Evolutionary conservation across 768 basidiomycete genomes (phyloP).

Genomic region (Pulveroboletus ravenelii): DNA sequence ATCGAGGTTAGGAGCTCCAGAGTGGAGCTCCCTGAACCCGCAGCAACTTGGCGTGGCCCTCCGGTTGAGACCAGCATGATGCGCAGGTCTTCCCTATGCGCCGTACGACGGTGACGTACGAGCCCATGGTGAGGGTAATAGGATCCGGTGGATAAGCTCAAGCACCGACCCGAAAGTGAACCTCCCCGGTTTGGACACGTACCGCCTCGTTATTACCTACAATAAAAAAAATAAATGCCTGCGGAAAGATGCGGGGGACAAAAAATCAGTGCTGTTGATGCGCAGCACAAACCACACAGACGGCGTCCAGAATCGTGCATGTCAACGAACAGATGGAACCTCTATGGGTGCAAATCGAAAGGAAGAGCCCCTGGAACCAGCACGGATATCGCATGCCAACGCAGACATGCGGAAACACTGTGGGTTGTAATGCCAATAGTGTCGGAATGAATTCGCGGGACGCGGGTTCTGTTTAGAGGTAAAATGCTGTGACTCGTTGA

Average conservation of each 20-base stretch:
- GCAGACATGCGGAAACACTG: slow-evolving; percentile 18
- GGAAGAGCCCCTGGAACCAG: slow-evolving; percentile 4
- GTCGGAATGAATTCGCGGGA: slow-evolving; percentile 13
- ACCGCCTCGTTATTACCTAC: slow-evolving; percentile 15
- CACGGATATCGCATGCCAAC: slow-evolving; percentile 17
- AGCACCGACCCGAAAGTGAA: slow-evolving; percentile 10
- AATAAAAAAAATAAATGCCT: slow-evolving; percentile 5
- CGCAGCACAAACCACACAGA: not conserved
- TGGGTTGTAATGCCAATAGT: slow-evolving; percentile 15
- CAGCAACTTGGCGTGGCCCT: not conserved
- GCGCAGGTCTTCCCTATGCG: no score
- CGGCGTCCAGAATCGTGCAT: not conserved
- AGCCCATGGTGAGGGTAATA: not conserved
- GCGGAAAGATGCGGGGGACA: slow-evolving; percentile 4
- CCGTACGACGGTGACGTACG: not conserved
- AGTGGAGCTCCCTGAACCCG: not conserved
- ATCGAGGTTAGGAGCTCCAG: not conserved
- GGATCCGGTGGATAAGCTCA: slow-evolving; percentile 8
- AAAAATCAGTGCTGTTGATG: slow-evolving; percentile 1
- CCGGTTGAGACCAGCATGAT: not conserved
- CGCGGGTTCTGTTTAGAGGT: slow-evolving; percentile 10
- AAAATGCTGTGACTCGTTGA: slow-evolving; percentile 17
- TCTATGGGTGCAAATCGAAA: not conserved
- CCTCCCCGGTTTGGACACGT: slow-evolving; percentile 10
- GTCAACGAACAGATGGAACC: not conserved